Evolutionary conservation across 352 stramenopile genomes (phyloP).

Genomic region (Phytophthora pistaciae): DNA sequence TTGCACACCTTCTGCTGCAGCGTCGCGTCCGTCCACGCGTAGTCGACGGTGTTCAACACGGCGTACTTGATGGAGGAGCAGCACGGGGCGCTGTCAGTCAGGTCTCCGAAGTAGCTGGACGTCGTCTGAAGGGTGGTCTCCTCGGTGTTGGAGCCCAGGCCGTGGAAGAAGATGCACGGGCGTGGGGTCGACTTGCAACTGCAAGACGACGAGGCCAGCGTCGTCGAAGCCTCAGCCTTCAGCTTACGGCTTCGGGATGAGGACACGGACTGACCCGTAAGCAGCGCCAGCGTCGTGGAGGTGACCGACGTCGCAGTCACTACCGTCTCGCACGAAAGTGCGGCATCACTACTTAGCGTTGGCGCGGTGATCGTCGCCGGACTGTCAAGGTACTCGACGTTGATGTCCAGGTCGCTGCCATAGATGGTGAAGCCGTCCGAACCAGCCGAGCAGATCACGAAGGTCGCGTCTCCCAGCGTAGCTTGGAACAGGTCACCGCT

Average conservation of each 20-base stretch:
- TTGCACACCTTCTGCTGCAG: conserved; percentile 40
- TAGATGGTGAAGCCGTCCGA: conserved; percentile 13
- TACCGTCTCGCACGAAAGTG: conserved; percentile 18
- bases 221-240: conserved; percentile 3
- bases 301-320: conserved; percentile 10
- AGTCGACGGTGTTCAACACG: conserved; percentile 31
- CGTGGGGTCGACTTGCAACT: conserved; percentile 17
- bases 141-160: conserved; percentile 18
- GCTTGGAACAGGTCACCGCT: conserved; percentile 25
- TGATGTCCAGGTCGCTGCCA: conserved; percentile 20
- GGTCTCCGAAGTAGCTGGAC: conserved; percentile 33
- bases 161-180: conserved; percentile 43
- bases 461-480: conserved; percentile 20
- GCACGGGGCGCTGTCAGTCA: conserved; percentile 34
- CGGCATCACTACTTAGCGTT: neutral
- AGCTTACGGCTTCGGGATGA: neutral
- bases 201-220: conserved; percentile 25
- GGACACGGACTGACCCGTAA: conserved; percentile 5
- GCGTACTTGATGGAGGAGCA: conserved; percentile 36
- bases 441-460: conserved; percentile 20
- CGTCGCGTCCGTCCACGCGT: conserved; percentile 27
- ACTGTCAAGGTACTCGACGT: conserved; percentile 15
- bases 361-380: conserved; percentile 15
- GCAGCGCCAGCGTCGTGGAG: conserved; percentile 10
- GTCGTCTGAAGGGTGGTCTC: conserved; percentile 19